Percentiles rank a stretch among this genome's conserved stretches.
These are phyloP conservation scores for Aspergillus puulaauensis DNA, from an alignment of 2,329 filamentous ascomycete genomes.

Conservation along the genomic window DNA sequence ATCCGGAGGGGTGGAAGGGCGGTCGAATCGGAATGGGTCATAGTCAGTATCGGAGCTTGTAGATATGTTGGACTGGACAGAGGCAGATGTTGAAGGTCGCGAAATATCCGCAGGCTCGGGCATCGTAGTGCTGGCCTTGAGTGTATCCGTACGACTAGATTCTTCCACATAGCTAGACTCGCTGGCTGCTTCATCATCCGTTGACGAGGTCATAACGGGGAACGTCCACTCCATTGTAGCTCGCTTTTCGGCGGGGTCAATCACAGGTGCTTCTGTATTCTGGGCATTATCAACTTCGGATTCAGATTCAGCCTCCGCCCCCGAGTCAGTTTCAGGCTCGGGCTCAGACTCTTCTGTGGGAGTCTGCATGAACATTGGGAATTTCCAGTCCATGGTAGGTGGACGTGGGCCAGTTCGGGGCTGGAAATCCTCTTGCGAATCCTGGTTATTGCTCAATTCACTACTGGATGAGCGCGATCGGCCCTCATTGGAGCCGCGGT, in stretches of 20 bases:
- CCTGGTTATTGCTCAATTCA: constrained; percentile 25
- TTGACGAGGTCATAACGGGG: constrained; percentile 39
- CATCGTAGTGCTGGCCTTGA: constrained; percentile 28
- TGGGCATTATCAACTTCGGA: constrained; percentile 3
- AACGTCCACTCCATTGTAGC: constrained; percentile 57
- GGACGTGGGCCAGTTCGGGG: constrained; percentile 40
- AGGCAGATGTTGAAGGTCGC: constrained; percentile 40
- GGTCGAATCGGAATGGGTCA: constrained; percentile 45
- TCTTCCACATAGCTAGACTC: constrained; percentile 9
- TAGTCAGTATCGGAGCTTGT: constrained; percentile 39
- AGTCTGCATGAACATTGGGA: constrained; percentile 35
- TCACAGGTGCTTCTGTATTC: constrained; percentile 16
- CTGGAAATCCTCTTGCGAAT: constrained; percentile 28
- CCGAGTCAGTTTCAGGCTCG: constrained; percentile 2
- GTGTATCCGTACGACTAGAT: constrained; percentile 30
- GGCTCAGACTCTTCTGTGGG: constrained; percentile 14
- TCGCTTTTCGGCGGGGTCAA: constrained; percentile 32
- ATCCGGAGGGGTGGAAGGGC: constrained; percentile 28
- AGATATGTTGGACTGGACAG: constrained; percentile 26
- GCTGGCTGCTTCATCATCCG: constrained; percentile 9
- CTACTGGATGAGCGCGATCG: constrained; percentile 33
- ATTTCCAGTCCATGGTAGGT: constrained; percentile 50
- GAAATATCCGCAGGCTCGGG: constrained; percentile 28
- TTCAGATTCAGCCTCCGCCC: constrained; percentile 7
- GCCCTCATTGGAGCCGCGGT: constrained; percentile 38